Evolutionary conservation across 805 yeast genomes (phyloP).

Genomic region (Teunomyces lycoperdinae): DNA sequence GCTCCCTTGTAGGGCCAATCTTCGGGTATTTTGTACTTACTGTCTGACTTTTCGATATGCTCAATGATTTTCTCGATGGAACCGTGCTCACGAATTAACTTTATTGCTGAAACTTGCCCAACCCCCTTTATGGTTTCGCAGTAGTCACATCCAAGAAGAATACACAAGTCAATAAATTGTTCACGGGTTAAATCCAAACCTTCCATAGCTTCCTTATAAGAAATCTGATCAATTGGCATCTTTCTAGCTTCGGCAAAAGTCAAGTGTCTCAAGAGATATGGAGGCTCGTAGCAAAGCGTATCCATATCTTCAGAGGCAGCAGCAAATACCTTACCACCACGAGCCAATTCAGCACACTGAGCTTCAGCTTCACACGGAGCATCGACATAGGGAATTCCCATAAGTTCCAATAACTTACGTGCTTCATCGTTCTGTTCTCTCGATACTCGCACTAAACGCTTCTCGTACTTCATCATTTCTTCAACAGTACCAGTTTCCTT

Average conservation of each 20-base stretch:
- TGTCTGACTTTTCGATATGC: conserved; percentile 51
- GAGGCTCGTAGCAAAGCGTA: conserved; percentile 88
- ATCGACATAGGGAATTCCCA: conserved; percentile 93
- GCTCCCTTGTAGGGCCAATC: conserved; percentile 93
- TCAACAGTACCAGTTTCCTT: conserved; percentile 80
- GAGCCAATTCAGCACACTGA: conserved; percentile 92
- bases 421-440: conserved; percentile 94
- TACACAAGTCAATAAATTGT: conserved; percentile 88
- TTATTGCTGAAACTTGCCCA: conserved; percentile 93
- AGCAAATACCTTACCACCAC: conserved; percentile 87
- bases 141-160: conserved; percentile 93
- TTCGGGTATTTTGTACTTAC: conserved; percentile 84
- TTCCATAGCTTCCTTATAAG: conserved; percentile 62
- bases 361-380: conserved; percentile 99
- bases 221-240: conserved; percentile 84
- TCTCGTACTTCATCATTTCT: conserved; percentile 71
- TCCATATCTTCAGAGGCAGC: conserved; percentile 99
- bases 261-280: conserved; percentile 77
- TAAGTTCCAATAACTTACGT: conserved; percentile 67
- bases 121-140: conserved; percentile 93
- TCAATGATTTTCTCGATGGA: conserved; percentile 76
- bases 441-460: conserved; percentile 86
- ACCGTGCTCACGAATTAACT: conserved; percentile 82
- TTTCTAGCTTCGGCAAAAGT: conserved; percentile 94
- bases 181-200: conserved; percentile 71